Conservation (phyloP, 768 basidiomycete genomes). For the Sutorius australiensis region DNA sequence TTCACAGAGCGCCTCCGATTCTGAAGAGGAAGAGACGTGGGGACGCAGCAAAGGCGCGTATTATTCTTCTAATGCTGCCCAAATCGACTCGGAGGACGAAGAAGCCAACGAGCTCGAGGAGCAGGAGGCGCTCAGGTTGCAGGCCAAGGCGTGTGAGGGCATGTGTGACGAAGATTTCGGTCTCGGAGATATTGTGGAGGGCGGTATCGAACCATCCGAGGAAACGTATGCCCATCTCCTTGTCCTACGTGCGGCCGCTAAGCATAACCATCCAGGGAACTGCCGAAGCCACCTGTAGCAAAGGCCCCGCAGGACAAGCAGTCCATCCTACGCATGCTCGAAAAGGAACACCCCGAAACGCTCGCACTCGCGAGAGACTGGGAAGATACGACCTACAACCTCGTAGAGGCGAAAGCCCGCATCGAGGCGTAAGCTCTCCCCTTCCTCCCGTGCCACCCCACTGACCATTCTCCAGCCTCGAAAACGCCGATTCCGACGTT, state of each 20-base stretch:
- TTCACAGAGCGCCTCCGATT: slow-evolving; percentile 10
- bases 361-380: slow-evolving; percentile 81
- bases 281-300: not conserved
- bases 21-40: slow-evolving; percentile 65
- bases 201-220: slow-evolving; percentile 23
- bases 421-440: slow-evolving; percentile 49
- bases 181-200: slow-evolving; percentile 55
- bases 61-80: slow-evolving; percentile 80
- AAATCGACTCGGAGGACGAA: slow-evolving; percentile 82
- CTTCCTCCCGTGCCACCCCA: not conserved
- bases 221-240: slow-evolving; percentile 24
- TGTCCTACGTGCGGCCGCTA: slow-evolving; percentile 1
- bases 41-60: slow-evolving; percentile 76
- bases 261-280: slow-evolving; percentile 15
- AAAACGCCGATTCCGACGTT: slow-evolving; percentile 46
- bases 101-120: slow-evolving; percentile 87
- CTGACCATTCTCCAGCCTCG: slow-evolving; percentile 38
- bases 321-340: slow-evolving; percentile 59
- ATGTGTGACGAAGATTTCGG: slow-evolving; percentile 84
- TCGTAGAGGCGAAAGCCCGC: slow-evolving; percentile 51
- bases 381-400: slow-evolving; percentile 60
- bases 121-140: slow-evolving; percentile 78
- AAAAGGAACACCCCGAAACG: slow-evolving; percentile 73
- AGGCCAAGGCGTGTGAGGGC: slow-evolving; percentile 65
- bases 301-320: slow-evolving; percentile 54